Evolutionary conservation across 1,284 basidiomycete species (phyloP).

Genomic region (Tremellales sp.): DNA sequence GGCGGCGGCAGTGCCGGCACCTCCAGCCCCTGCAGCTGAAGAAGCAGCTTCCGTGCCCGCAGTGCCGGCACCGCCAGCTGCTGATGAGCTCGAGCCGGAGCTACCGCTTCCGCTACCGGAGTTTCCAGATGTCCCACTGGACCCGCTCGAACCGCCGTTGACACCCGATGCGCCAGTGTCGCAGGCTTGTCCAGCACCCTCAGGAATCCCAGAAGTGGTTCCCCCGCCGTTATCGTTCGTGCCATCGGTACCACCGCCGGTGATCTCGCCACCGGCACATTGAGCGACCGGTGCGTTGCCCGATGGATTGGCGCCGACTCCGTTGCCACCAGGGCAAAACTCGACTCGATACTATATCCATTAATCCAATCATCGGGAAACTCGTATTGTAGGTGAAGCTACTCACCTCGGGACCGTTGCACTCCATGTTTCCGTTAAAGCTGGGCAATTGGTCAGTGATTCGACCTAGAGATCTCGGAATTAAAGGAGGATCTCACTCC

Average conservation of each 20-base stretch:
- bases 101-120: not conserved
- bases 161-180: too few species aligned
- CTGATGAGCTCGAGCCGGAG: not conserved
- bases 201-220: not conserved
- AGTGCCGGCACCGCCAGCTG: not conserved
- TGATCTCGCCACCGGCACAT: not conserved
- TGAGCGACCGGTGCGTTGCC: not conserved
- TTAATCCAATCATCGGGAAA: not conserved
- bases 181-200: not conserved
- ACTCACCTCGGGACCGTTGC: not conserved
- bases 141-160: not conserved
- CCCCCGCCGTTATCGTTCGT: not conserved
- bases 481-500: constrained; percentile 19
- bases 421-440: not conserved
- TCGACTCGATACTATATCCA: constrained; percentile 7
- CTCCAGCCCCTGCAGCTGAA: not conserved
- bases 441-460: too few species aligned
- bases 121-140: not conserved
- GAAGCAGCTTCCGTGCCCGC: not conserved
- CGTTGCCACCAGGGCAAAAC: constrained; percentile 11
- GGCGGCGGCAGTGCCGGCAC: too few species aligned
- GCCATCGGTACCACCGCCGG: not conserved
- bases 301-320: constrained; percentile 6
- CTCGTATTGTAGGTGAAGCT: too few species aligned
- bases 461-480: too few species aligned